Base-by-base conservation (phyloP, 768 basidiomycete genomes). In the Pisolithus albus region DNA sequence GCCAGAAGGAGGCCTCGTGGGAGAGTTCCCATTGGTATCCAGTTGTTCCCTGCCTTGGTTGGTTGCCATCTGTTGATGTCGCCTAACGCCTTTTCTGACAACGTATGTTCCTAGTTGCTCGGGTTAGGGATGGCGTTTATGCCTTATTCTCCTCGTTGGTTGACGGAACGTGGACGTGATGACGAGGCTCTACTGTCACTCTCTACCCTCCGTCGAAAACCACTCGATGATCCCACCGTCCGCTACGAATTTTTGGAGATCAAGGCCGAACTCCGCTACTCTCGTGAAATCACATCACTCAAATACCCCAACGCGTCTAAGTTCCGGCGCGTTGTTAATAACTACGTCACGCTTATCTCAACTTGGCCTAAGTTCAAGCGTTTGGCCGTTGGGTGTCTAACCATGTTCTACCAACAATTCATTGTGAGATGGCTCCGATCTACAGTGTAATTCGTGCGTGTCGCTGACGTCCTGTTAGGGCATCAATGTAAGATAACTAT, bases 91-190 rank as follows among this genome's bases (percentile, higher is more conserved):
- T 16, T 10, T 40, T 10, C 46, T 10, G 42, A 30, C 18, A 10
- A 53, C 46, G 60, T 11, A 19, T 41, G 42, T 9, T 23, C 26
- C 23, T 26, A 66, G 67, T 61, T 59, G n/a, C 57, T 68, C 49
- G 65, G 61, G 7, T 46, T 67, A 30, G 65, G 65, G 36, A 67
- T 67, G 65, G 38, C 46, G 18, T 63, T 70, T 43, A 63, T 74
- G 59, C 73, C 73, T 19, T 72, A 69, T 48, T 74, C 74, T 18
- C 74, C 74, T 18, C 68, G 74, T 46, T 75, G 74, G 69, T 59
- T 75, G 36, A 65, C 68, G 53, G 67, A 70, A 47, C 63, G 67
- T 57, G 70, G 70, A 0, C 67, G 70, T 7, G 64, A 64, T 43
- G 60, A 59, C 5, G 72, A 75, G 39, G 71, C 72, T 7, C 48